These are phyloP conservation scores for Arxiozyma bovina DNA, from an alignment of 1,139 yeast species.

Conservation along the genomic window DNA sequence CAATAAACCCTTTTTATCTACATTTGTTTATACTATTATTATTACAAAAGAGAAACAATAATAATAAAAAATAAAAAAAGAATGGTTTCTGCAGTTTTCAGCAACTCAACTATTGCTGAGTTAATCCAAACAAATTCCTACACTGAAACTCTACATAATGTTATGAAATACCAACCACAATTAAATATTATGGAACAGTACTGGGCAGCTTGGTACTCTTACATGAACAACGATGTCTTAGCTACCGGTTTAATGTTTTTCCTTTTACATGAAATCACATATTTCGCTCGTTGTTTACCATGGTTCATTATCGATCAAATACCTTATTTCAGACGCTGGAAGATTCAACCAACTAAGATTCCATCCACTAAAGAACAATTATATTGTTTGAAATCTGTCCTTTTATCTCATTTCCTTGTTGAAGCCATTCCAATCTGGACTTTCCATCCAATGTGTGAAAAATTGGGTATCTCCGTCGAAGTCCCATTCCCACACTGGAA, in stretches of 20 bases:
- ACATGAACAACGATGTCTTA: constrained; percentile 62
- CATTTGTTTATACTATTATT: too few relatives aligned
- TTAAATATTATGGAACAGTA: constrained; percentile 45
- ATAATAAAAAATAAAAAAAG: not conserved
- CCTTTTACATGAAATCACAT: constrained; percentile 65
- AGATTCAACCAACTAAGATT: constrained; percentile 70
- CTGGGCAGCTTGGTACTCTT: constrained; percentile 77
- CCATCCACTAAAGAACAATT: constrained; percentile 79
- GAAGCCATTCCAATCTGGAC: constrained; percentile 96
- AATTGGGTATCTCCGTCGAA: constrained; percentile 60
- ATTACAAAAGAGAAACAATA: too few relatives aligned
- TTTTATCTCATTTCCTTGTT: constrained; percentile 76
- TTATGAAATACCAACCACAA: constrained; percentile 34
- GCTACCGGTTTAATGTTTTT: constrained; percentile 81
- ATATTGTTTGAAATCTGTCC: constrained; percentile 80
- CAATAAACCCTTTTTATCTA: too few relatives aligned
- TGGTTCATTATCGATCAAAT: constrained; percentile 74
- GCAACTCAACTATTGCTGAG: constrained; percentile 27
- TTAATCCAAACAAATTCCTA: constrained; percentile 28
- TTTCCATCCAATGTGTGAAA: constrained; percentile 81
- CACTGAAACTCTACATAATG: constrained; percentile 31
- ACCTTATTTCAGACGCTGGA: constrained; percentile 67
- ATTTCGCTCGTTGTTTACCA: constrained; percentile 77
- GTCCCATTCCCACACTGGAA: constrained; percentile 74
- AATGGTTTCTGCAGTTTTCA: constrained; percentile 27